These are phyloP conservation scores for Sphaceloma murrayae DNA, from an alignment of 2,329 filamentous ascomycete genomes.

Conservation along the genomic window DNA sequence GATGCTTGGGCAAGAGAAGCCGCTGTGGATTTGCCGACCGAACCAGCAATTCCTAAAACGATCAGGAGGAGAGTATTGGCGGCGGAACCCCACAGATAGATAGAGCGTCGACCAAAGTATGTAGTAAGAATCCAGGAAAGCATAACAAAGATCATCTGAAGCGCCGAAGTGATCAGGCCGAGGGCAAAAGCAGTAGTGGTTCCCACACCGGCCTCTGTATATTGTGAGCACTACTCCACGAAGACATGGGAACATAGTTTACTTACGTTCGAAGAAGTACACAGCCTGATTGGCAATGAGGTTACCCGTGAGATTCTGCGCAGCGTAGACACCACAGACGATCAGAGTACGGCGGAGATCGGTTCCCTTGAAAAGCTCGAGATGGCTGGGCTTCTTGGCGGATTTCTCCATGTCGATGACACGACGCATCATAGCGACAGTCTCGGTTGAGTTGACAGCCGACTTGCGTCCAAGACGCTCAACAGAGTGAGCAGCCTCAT, in stretches of 20 bases:
- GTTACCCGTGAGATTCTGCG: conserved; percentile 54
- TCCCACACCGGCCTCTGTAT: conserved; percentile 51
- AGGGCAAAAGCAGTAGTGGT: conserved; percentile 49
- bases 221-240: conserved; percentile 19
- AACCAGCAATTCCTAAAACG: conserved; percentile 50
- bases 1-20: conserved; percentile 49
- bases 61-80: conserved; percentile 48
- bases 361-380: conserved; percentile 48
- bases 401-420: conserved; percentile 45
- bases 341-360: conserved; percentile 47
- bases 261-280: conserved; percentile 50
- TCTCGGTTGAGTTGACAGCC: conserved; percentile 33
- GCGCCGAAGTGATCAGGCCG: conserved; percentile 54
- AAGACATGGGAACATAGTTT: conserved; percentile 18
- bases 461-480: conserved; percentile 41
- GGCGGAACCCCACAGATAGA: conserved; percentile 52
- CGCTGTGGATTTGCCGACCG: conserved; percentile 33
- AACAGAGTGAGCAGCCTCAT: conserved; percentile 39
- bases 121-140: conserved; percentile 58
- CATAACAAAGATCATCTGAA: conserved; percentile 55
- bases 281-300: conserved; percentile 54
- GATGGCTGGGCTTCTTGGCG: conserved; percentile 38
- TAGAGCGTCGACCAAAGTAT: conserved; percentile 53
- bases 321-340: conserved; percentile 48
- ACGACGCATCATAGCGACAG: conserved; percentile 52